Base-by-base conservation (phyloP, 345 rosid genomes). In the Aurinia saxatilis region DNA sequence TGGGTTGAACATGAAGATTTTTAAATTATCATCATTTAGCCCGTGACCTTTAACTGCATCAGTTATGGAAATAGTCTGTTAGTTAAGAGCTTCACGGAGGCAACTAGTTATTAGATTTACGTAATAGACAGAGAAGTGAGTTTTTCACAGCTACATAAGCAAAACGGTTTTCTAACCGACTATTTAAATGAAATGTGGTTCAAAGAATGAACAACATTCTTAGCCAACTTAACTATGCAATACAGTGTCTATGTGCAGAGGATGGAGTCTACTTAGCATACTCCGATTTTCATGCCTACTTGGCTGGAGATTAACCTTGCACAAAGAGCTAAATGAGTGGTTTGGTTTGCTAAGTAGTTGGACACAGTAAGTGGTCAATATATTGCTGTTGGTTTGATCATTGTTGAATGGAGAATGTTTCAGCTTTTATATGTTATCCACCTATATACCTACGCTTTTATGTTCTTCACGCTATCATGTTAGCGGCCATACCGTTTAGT, bases 401-500 rank as follows among this genome's bases (percentile, higher is more conserved):
- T 57, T 53, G 49, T 14, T 67, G 51, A 13, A 16, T 55, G 45
- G 6, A 46, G 41, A 38, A 61, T 36, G 55, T 54, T 45, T 10
- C 48, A 44, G 29, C 21, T 53, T 36, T 37, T 55, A 14, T 55
- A 15, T 15, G 6, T 54, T 6, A 12, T 56, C 23, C 38, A 47
- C 58, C 31, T 38, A 7, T 61, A 52, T 48, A 25, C 66, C 33
- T 57, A 15, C 10, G 11, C 42, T 36, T 17, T 31, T 60, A 70
- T 44, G 41, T 49, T 35, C 41, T 56, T 48, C 17, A 12, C 44
- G 62, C 55, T 47, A 50, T 71, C 47, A 44, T 62, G 31, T 44
- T 80, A 93, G 97, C 96, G 87, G 25, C 98, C 97, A 66, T 89
- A 81, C 68, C 84, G 85, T 34, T 78, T 87, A 61, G 97, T 92